These are phyloP conservation scores for Gaultheria prostrata DNA, from an alignment of 148 eudicot species.

Conservation along the genomic window DNA sequence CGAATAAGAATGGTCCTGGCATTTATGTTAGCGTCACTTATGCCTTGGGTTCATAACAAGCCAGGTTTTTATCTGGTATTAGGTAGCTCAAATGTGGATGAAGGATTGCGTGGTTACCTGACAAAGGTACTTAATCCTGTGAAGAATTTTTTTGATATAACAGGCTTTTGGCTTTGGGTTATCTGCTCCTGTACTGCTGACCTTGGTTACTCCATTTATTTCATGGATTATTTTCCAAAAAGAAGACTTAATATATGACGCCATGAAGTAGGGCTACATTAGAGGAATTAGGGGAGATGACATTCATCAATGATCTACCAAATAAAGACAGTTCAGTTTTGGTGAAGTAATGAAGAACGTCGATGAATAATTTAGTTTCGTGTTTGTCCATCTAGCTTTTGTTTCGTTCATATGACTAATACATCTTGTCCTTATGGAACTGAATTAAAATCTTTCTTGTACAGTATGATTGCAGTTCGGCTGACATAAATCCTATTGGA, in stretches of 20 bases:
- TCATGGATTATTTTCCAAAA: neutral
- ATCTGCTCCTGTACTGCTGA: neutral
- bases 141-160: neutral
- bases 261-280: neutral
- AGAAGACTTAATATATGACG: neutral
- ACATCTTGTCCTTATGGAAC: neutral
- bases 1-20: slow-evolving; percentile 96
- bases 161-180: slow-evolving; percentile 3
- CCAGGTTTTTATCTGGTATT: slow-evolving; percentile 88
- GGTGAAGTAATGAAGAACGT: neutral
- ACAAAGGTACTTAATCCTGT: slow-evolving; percentile 58
- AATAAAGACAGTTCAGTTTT: neutral
- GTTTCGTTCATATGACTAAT: neutral
- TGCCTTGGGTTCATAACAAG: slow-evolving; percentile 98
- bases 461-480: slow-evolving; percentile 98
- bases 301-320: neutral
- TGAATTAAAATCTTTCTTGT: neutral
- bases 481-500: slow-evolving; percentile 97
- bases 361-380: neutral
- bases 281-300: neutral
- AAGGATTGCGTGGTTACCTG: slow-evolving; percentile 93
- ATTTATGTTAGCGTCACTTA: slow-evolving; percentile 87
- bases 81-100: slow-evolving; percentile 98
- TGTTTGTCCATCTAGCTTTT: neutral
- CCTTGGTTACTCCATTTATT: neutral